These are phyloP conservation scores for Rhodotorula sp. DNA, from an alignment of 1,284 basidiomycete genomes.

Conservation along the genomic window DNA sequence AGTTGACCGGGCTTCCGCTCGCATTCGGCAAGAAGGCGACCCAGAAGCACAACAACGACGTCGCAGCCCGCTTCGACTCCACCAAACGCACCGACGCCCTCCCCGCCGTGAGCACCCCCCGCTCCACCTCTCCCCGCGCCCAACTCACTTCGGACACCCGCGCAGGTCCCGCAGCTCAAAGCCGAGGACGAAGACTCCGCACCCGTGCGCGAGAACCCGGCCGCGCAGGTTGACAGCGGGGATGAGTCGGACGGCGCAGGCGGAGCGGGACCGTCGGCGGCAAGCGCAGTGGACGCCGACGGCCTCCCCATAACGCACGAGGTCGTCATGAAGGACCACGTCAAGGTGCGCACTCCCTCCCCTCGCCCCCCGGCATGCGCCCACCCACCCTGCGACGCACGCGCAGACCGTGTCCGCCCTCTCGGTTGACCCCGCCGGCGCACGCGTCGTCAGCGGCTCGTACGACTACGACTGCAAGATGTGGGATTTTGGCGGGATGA, in stretches of 20 bases:
- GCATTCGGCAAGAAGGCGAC: conserved; percentile 31
- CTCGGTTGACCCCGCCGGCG: conserved; percentile 87
- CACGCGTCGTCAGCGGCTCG: conserved; percentile 84
- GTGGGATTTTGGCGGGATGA: conserved; percentile 99
- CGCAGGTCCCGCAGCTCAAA: no score
- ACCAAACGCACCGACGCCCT: conserved; percentile 9
- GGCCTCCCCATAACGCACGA: conserved; percentile 65
- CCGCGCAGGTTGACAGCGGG: not conserved
- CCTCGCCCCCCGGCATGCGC: no score
- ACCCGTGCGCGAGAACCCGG: not conserved
- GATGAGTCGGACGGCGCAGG: not conserved
- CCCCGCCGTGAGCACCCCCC: not conserved
- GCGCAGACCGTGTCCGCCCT: conserved; percentile 79
- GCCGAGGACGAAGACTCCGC: not conserved
- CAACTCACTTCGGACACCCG: no score
- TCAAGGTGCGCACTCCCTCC: conserved; percentile 59
- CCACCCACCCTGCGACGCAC: not conserved
- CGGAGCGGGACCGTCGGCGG: not conserved
- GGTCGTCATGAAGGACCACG: conserved; percentile 86
- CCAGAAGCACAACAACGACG: conserved; percentile 1
- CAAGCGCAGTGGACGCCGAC: conserved; percentile 33
- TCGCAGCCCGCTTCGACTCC: not conserved
- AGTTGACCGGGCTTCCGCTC: conserved; percentile 26
- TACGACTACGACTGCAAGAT: conserved; percentile 97
- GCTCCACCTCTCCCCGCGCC: not conserved